Percentiles rank a stretch among this genome's conserved stretches.
Conservation (phyloP, 805 yeast genomes). For the Metschnikowia koreensis region DNA sequence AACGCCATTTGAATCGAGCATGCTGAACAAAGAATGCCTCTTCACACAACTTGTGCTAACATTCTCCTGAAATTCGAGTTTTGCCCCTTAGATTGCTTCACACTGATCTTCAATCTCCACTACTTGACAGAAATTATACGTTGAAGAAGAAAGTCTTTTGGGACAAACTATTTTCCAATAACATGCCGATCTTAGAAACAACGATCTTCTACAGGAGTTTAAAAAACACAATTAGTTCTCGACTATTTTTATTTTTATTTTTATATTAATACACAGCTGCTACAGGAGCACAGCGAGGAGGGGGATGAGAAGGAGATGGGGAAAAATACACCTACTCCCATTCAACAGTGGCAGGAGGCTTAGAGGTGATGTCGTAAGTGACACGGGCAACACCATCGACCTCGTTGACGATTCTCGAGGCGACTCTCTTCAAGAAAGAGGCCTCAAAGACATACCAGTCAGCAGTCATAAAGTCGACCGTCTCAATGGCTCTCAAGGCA, state of each 20-base stretch:
- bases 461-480: slow-evolving; percentile 98
- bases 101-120: too few species aligned
- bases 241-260: not conserved
- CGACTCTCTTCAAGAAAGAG: slow-evolving; percentile 84
- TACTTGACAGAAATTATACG: too few species aligned
- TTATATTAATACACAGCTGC: not conserved
- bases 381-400: slow-evolving; percentile 99
- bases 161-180: too few species aligned
- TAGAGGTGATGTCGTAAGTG: slow-evolving; percentile 96
- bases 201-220: not conserved
- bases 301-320: too few species aligned
- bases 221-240: too few species aligned
- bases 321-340: slow-evolving; percentile 72
- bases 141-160: too few species aligned
- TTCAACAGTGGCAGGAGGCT: slow-evolving; percentile 99
- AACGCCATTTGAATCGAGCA: too few species aligned
- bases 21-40: too few species aligned
- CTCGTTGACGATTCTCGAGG: slow-evolving; percentile 96
- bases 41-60: too few species aligned
- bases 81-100: too few species aligned
- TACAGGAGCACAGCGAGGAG: not conserved
- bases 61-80: too few species aligned
- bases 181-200: too few species aligned
- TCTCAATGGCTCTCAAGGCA: slow-evolving; percentile 97
- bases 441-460: slow-evolving; percentile 98